These are phyloP conservation scores for Centrapalus pauciflorus DNA, from an alignment of 129 eudicot genomes.

Conservation along the genomic window DNA sequence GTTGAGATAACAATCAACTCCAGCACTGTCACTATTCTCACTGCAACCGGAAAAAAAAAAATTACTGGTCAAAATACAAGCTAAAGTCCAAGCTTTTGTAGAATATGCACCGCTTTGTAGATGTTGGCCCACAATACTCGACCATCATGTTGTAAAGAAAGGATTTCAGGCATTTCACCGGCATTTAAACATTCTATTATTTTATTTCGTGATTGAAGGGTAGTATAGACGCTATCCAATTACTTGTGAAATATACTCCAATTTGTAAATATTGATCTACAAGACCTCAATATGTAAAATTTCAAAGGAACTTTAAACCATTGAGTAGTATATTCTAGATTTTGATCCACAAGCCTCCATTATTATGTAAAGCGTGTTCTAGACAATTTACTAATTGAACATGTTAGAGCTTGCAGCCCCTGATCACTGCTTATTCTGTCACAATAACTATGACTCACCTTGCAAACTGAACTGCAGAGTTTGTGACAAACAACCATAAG, in stretches of 20 bases:
- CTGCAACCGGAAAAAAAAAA: conserved; percentile 32
- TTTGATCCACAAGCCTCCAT: background rate
- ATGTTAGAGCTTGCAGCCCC: background rate
- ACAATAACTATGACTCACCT: conserved; percentile 32
- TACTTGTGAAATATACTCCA: background rate
- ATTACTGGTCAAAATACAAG: conserved; percentile 7
- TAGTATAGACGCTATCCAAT: background rate
- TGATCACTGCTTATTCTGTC: background rate
- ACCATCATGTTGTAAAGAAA: too few species aligned
- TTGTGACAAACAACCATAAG: conserved; percentile 54
- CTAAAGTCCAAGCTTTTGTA: background rate
- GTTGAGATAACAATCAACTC: conserved; percentile 35
- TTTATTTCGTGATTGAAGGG: background rate
- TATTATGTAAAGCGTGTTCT: background rate
- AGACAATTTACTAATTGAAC: background rate
- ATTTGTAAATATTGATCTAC: background rate
- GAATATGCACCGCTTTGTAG: background rate
- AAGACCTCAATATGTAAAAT: background rate
- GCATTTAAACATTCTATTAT: background rate
- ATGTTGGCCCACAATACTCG: background rate
- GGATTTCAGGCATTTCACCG: background rate
- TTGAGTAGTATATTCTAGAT: background rate
- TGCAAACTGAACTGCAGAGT: conserved; percentile 50
- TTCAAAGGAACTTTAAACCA: background rate
- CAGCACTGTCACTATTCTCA: conserved; percentile 32